phyloP scores from a whole-genome alignment of 371 early-diverging fungal species.

The Mucor indicus region DNA sequence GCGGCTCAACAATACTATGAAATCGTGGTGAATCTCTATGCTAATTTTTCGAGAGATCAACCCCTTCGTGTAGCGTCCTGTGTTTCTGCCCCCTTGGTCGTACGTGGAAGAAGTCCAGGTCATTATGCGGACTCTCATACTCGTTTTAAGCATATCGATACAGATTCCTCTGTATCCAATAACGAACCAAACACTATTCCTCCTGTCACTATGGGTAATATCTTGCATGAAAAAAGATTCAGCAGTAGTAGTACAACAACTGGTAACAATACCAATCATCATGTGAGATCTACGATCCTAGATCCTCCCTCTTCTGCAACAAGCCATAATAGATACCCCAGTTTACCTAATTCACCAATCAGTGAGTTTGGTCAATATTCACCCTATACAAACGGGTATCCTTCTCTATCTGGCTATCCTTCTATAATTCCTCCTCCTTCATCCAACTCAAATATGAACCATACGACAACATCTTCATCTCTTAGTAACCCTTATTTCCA shows the following conservation, averaged over 20 bases:
- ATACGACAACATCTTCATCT: neutral
- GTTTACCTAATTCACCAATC: conserved; percentile 26
- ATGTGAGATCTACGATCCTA: no score
- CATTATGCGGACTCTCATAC: conserved; percentile 76
- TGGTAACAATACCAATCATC: no score
- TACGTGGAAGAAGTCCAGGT: conserved; percentile 89
- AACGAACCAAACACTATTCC: no score
- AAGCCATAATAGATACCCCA: conserved; percentile 17
- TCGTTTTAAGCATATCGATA: no score
- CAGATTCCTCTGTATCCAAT: no score
- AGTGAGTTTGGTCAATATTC: conserved; percentile 30
- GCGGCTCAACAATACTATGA: conserved; percentile 90
- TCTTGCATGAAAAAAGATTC: no score
- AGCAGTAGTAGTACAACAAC: no score
- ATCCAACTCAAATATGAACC: neutral
- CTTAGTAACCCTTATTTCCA: conserved; percentile 7
- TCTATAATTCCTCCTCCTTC: neutral
- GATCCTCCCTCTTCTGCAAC: no score
- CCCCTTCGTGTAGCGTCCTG: conserved; percentile 72
- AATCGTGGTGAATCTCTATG: conserved; percentile 65
- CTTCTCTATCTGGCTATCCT: conserved; percentile 7
- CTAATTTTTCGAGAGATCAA: conserved; percentile 42
- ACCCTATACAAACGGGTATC: conserved; percentile 24
- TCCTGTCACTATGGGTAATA: no score
- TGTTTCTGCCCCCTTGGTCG: conserved; percentile 77